Base-by-base conservation (phyloP, 176 grass and related monocot genomes). In the Triticum timopheevii region DNA sequence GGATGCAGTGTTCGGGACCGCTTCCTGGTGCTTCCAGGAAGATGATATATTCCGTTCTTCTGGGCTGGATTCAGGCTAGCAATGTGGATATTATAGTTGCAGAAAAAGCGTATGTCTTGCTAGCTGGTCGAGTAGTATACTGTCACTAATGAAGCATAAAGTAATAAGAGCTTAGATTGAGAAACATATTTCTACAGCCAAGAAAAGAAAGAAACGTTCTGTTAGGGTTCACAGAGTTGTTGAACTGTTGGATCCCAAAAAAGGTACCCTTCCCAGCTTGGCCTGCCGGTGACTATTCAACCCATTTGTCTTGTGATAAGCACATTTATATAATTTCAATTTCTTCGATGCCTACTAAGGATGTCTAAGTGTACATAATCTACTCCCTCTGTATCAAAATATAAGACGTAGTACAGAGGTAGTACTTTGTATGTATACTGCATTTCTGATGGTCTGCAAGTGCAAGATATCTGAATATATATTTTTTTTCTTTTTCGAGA, bases 1-100 rank as follows among this genome's bases (percentile, higher is more conserved):
- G 24, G 73, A 42, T 87, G 68, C 80, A 87, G 71, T 13, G 79
- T 23, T 77, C 20, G 20, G 13, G 80, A 36, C 74, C 45, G 36
- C 36, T 78, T 90, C 38, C 25, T 86, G 52, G 38, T 85, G 61
- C 45, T 91, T 88, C 81, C 85, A 52, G 70, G 85, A 91, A 91
- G 89, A 91, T 30, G 68, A 34, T 27, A 56, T 58, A 33, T 81
- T 65, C 35, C 10, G 50, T 45, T 80, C 66, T 52, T 81, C 69
- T 30, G 19, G 59, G 40, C 73, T 87, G 84, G 66, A 83, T 87
- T 80, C 47, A 80, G 59, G 89, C 85, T 87, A 69, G 35, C 75
- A 11, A 67, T 79, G 15, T 61, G 61, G 68, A 81, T 88, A 88
- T 15, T 13, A 6, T 87, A 77, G 22, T 84, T 69, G 84, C 76